phyloP scores from a whole-genome alignment of 2,329 filamentous ascomycete genomes.

The Penicillium brasilianum region DNA sequence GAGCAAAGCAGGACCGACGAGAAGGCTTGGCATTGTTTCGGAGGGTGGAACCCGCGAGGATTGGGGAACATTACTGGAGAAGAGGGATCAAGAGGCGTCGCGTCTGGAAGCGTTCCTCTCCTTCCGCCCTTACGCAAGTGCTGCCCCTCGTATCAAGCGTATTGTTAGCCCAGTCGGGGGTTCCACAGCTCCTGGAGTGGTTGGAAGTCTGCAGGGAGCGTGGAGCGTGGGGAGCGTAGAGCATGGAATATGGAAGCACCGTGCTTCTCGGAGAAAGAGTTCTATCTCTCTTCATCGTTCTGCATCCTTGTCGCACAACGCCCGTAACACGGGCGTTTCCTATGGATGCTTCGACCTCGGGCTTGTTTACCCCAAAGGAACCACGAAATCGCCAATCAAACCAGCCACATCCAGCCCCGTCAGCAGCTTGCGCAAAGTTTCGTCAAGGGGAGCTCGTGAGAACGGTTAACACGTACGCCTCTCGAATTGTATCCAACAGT shows the following conservation, averaged over 20 bases:
- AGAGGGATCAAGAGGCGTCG: slow-evolving; percentile 1
- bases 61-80: slow-evolving; percentile 14
- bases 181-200: slow-evolving; percentile 7
- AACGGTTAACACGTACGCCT: background rate
- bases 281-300: too few relatives aligned
- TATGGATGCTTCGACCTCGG: slow-evolving; percentile 7
- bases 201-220: background rate
- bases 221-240: background rate
- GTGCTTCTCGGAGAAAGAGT: too few relatives aligned
- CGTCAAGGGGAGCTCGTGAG: background rate
- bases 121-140: slow-evolving; percentile 1
- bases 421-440: slow-evolving; percentile 6
- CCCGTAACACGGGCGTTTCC: background rate
- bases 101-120: slow-evolving; percentile 12
- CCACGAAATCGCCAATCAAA: background rate
- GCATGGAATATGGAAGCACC: background rate
- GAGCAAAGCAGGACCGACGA: background rate
- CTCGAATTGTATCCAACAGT: background rate
- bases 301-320: background rate
- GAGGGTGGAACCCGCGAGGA: slow-evolving; percentile 25
- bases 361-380: slow-evolving; percentile 9
- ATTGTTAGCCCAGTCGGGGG: slow-evolving; percentile 17
- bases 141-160: slow-evolving; percentile 20
- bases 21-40: slow-evolving; percentile 33
- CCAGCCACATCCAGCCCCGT: slow-evolving; percentile 5